Evolutionary conservation across 2,329 filamentous ascomycete genomes (phyloP).

Genomic region (Alternaria ventricosa): DNA sequence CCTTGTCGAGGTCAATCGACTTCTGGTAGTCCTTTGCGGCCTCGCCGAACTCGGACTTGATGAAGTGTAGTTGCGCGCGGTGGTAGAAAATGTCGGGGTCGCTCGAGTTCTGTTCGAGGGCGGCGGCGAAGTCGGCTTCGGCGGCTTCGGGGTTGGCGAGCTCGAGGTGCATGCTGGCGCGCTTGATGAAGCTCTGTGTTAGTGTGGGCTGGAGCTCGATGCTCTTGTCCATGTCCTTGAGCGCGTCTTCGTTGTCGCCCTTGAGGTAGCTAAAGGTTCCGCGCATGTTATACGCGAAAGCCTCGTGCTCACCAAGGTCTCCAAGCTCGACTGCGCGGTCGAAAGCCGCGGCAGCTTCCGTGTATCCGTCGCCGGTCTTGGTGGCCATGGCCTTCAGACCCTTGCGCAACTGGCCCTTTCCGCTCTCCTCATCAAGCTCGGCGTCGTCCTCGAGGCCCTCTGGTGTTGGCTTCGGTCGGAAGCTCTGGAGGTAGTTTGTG

Average conservation of each 20-base stretch:
- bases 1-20: slow-evolving; percentile 93
- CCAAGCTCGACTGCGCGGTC: slow-evolving; percentile 85
- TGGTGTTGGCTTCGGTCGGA: slow-evolving; percentile 82
- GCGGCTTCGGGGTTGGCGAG: slow-evolving; percentile 86
- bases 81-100: slow-evolving; percentile 99
- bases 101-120: slow-evolving; percentile 80
- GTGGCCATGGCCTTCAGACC: slow-evolving; percentile 81
- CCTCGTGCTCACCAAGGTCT: slow-evolving; percentile 81
- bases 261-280: slow-evolving; percentile 94
- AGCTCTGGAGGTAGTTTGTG: slow-evolving; percentile 98
- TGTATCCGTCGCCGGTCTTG: slow-evolving; percentile 90
- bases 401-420: slow-evolving; percentile 83
- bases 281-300: slow-evolving; percentile 93
- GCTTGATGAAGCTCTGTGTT: slow-evolving; percentile 98
- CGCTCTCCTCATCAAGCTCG: slow-evolving; percentile 79
- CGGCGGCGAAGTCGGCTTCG: slow-evolving; percentile 84
- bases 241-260: slow-evolving; percentile 83
- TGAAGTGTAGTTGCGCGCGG: slow-evolving; percentile 97
- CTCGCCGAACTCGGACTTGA: slow-evolving; percentile 89
- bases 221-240: slow-evolving; percentile 88
- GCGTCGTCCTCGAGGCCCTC: slow-evolving; percentile 80
- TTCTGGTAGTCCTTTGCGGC: slow-evolving; percentile 99
- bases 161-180: slow-evolving; percentile 96
- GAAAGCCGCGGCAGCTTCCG: slow-evolving; percentile 84
- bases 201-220: slow-evolving; percentile 86